Percentiles rank a stretch among this genome's conserved stretches.
These are phyloP conservation scores for Mucor circinelloides DNA, from an alignment of 371 early-diverging fungal genomes.

Conservation along the genomic window DNA sequence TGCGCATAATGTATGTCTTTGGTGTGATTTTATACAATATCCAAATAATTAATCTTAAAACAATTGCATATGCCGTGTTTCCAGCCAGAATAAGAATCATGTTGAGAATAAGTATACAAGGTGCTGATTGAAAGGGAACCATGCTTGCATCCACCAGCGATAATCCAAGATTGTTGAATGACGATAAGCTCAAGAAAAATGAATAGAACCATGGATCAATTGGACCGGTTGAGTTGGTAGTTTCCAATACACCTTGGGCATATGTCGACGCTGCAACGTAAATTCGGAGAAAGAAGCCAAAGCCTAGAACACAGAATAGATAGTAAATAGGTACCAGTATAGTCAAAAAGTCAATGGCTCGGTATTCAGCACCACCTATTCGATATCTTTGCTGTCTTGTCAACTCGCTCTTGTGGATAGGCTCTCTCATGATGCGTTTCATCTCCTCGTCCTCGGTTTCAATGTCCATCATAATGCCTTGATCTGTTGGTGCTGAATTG, in stretches of 20 bases:
- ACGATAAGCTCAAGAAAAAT: slow-evolving; percentile 36
- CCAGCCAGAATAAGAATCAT: slow-evolving; percentile 40
- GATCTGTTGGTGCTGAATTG: not conserved
- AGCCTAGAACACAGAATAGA: slow-evolving; percentile 30
- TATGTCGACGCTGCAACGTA: slow-evolving; percentile 36
- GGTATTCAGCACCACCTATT: slow-evolving; percentile 52
- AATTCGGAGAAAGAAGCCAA: slow-evolving; percentile 34
- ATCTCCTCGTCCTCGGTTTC: slow-evolving; percentile 33
- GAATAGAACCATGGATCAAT: slow-evolving; percentile 43
- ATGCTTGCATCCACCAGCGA: slow-evolving; percentile 34
- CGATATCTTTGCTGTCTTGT: slow-evolving; percentile 46
- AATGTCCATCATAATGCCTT: not conserved
- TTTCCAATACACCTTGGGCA: slow-evolving; percentile 29
- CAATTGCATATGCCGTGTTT: slow-evolving; percentile 47
- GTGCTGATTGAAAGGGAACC: slow-evolving; percentile 41
- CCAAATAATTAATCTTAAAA: slow-evolving; percentile 41
- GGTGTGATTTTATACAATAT: slow-evolving; percentile 39
- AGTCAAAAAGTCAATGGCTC: slow-evolving; percentile 43
- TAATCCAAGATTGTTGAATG: slow-evolving; percentile 47
- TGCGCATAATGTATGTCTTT: slow-evolving; percentile 24
- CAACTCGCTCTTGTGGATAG: slow-evolving; percentile 46
- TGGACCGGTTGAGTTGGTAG: slow-evolving; percentile 19
- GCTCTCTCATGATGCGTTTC: slow-evolving; percentile 38
- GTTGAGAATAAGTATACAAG: slow-evolving; percentile 24
- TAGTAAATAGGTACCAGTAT: slow-evolving; percentile 42